Evolutionary conservation across 768 basidiomycete species (phyloP), one percentile per base, ranked within the genome.

Genomic region (Amanita jacksonii): DNA sequence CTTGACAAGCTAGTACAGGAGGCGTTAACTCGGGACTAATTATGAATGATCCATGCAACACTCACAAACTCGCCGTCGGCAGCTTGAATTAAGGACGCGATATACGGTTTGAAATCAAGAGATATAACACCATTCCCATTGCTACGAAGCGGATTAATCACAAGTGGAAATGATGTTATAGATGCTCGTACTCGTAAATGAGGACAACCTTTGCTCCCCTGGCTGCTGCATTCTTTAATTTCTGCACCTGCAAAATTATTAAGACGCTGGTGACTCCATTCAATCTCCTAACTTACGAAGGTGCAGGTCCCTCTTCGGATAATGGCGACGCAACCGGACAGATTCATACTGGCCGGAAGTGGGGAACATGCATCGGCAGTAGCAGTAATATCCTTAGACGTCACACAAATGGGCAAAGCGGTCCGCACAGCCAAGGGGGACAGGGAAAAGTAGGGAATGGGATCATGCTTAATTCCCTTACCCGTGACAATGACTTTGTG

Each of bases 261-360:
- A 3, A 5, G 25, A n/a, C 2, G 20, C 8, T 41, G 3, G 20
- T 16, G 25, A 7, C 19, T 6, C 12, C 33, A 5, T 5, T 18
- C 8, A 18, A 7, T 4, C 12, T 10, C 16, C 19, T 25, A 19
- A 49, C 67, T 52, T 37, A 76, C 72, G 40, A 79, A 74, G 0
- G 72, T 59, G 55, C 82, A 83, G 3, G 65, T 69, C 1, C 81
- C 82, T 23, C 77, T 65, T 18, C 75, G 71, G 33, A 83, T 65
- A 20, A 86, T 55, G 8, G 76, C 70, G 9, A 83, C 54, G 43
- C 69, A 74, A 10, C 57, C 54, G 2, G 70, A 69, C 2, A 85
- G 65, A 55, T 83, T 72, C 0, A 73, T 74, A 28, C 52, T 58
- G 41, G 64, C 68, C 3, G 79, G 73, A 0, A 81, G 63, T 2